Conservation (phyloP, 352 stramenopile species). For the Phytophthora melonis region DNA sequence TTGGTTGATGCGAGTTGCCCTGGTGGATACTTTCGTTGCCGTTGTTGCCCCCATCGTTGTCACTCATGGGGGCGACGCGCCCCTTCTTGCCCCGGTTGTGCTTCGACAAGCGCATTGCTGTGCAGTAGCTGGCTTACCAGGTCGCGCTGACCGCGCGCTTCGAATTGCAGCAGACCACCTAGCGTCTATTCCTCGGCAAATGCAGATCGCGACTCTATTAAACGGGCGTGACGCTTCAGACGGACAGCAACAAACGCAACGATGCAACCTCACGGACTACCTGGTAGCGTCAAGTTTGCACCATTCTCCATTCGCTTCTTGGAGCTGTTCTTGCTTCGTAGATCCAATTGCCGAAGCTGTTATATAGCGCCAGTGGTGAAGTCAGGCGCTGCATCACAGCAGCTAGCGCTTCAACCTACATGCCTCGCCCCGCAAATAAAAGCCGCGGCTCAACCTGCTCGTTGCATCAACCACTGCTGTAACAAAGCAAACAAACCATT, state of each 20-base stretch:
- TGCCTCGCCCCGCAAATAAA: not conserved
- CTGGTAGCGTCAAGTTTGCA: not conserved
- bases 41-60: conserved; percentile 21
- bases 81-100: conserved; percentile 24
- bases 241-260: not conserved
- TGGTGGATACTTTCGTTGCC: not conserved
- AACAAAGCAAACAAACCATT: conserved; percentile 3
- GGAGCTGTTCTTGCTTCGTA: not conserved
- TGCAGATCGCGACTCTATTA: conserved; percentile 8
- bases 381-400: not conserved
- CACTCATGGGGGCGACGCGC: conserved; percentile 30
- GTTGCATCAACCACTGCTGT: not conserved
- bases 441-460: not conserved
- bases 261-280: not conserved
- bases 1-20: not conserved
- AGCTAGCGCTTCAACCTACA: not conserved
- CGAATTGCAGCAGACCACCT: not conserved
- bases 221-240: conserved; percentile 29
- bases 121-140: not conserved
- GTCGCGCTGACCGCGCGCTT: not conserved
- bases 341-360: not conserved
- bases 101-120: conserved; percentile 34
- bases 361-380: not conserved
- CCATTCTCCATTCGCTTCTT: not conserved
- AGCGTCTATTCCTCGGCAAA: not conserved